Base-by-base conservation (phyloP, 768 basidiomycete genomes). In the Trametes villosa region DNA sequence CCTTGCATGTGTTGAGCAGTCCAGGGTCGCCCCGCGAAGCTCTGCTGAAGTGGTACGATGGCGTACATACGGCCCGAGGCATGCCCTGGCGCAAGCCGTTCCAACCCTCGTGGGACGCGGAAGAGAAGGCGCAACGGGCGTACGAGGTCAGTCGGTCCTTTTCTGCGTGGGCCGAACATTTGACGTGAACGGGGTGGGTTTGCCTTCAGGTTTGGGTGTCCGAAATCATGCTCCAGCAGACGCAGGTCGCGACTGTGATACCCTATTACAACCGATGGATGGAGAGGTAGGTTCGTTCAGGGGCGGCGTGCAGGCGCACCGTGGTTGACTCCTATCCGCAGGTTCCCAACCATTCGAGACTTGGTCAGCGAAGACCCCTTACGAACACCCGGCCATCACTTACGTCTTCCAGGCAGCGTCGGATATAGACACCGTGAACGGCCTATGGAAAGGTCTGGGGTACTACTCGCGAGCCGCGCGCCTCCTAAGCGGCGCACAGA, bases 151-250 rank as follows among this genome's bases (percentile, higher is more conserved):
- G 80, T 53, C 31, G 20, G 11, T 34, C 22, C 33, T 9, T 9
- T 26, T 22, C 30, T 48, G 8, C 2, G 26, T 26, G 30, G 24
- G 15, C 1, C 36, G 31, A 41, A 13, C 20, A 22, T 15, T 11
- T 26, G 22, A 41, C 38, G 45, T 45, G 13, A 34, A 17, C 9
- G 1, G 3, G 18, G 11, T 20, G 13, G 20, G 9, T 49, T 31
- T 29, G 40, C 59, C 22, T 31, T 33, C 65, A 91, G 91, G 90
- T 94, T 26, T 93, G 92, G 91, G 81, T 94, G 24, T 92, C 88
- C 15, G 94, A 98, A 76, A 88, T 97, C 58, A 97, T 97, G 96
- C 80, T 96, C 2, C 96, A 98, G 73, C 96, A 98, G 74, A 98
- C 96, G 0, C 94, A 96, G 72, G 95, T 97, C 33, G 81, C 76